Evolutionary conservation across 2,329 filamentous ascomycete species (phyloP).

Genomic region (Nectriaceae sp.): DNA sequence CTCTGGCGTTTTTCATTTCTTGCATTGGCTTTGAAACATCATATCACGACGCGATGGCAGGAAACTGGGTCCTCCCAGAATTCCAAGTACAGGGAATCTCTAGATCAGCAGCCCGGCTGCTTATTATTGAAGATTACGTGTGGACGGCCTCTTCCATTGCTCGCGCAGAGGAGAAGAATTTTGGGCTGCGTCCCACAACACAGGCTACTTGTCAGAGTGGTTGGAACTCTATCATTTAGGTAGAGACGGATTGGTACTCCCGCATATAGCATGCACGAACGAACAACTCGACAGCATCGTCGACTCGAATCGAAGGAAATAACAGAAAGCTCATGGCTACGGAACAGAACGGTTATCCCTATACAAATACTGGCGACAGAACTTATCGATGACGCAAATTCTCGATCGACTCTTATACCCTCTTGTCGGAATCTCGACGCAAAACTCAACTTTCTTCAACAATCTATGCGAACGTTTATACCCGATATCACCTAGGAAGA

Average conservation of each 20-base stretch:
- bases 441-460: constrained; percentile 9
- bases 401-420: constrained; percentile 3
- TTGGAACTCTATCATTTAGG: no score
- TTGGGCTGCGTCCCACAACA: constrained; percentile 4
- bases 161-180: constrained; percentile 1
- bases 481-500: constrained; percentile 25
- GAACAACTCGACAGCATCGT: no score
- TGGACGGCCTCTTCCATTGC: constrained; percentile 1
- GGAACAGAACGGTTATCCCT: constrained; percentile 7
- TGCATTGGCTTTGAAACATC: constrained; percentile 2
- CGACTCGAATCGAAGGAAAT: no score
- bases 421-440: neutral
- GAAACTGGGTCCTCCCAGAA: constrained; percentile 6
- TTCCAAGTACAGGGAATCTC: neutral
- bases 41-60: neutral
- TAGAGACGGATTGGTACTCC: no score
- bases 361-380: constrained; percentile 36
- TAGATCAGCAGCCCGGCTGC: constrained; percentile 1
- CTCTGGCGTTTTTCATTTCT: constrained; percentile 12
- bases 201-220: neutral
- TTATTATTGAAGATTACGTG: neutral
- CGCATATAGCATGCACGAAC: no score
- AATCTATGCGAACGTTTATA: constrained; percentile 12
- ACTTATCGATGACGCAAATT: constrained; percentile 26
- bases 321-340: no score